A percentile compares a stretch with the other conserved stretches of the same genome.
phyloP scores from a whole-genome alignment of 1,284 basidiomycete genomes.

The Cryptococcus hybrid region DNA sequence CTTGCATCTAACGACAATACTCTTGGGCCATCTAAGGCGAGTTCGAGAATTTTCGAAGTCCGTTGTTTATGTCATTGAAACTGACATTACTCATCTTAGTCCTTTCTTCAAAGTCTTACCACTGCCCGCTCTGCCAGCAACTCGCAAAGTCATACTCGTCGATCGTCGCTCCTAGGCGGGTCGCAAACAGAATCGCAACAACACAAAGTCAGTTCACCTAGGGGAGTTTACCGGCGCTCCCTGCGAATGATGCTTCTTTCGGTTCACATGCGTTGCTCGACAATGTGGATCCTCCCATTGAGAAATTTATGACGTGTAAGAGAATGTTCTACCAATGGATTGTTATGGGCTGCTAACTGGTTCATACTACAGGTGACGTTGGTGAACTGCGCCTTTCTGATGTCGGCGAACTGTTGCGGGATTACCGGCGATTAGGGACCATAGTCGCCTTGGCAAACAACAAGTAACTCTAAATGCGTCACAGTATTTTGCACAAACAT shows the following conservation, averaged over 20 bases:
- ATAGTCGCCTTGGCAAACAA: constrained; percentile 16
- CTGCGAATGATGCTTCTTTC: not conserved
- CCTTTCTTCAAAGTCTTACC: constrained; percentile 4
- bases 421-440: constrained; percentile 61
- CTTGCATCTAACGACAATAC: constrained; percentile 25
- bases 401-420: constrained; percentile 66
- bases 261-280: not conserved
- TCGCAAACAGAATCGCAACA: constrained; percentile 4
- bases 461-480: no score
- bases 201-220: constrained; percentile 12
- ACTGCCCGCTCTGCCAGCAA: constrained; percentile 2
- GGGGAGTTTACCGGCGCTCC: constrained; percentile 17
- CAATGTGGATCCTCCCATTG: constrained; percentile 34
- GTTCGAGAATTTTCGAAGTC: no score
- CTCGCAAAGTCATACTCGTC: constrained; percentile 13
- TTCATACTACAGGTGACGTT: constrained; percentile 53
- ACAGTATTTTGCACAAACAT: no score
- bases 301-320: constrained; percentile 48
- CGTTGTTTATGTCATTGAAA: no score
- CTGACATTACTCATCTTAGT: constrained; percentile 35
- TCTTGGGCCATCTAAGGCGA: no score
- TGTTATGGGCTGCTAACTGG: not conserved
- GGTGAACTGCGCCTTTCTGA: constrained; percentile 74
- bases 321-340: not conserved
- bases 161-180: constrained; percentile 22